phyloP scores from a whole-genome alignment of 148 eudicot species.

The Euryodendron excelsum region DNA sequence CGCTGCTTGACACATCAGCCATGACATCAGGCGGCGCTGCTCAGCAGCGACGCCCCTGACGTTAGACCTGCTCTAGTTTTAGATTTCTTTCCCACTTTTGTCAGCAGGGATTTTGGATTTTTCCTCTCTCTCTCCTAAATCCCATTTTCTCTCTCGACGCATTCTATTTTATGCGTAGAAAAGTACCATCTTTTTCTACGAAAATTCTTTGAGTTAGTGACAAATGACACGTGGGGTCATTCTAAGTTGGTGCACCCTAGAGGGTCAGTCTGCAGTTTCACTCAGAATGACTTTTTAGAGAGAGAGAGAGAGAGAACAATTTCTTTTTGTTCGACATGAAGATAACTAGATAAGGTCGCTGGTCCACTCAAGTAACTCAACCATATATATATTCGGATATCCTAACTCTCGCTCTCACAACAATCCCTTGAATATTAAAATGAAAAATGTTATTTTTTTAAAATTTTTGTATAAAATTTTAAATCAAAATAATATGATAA shows the following conservation, averaged over 20 bases:
- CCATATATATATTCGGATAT: neutral
- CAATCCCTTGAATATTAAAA: too few relatives aligned
- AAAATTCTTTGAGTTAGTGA: neutral
- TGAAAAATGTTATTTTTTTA: too few relatives aligned
- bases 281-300: neutral
- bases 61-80: too few relatives aligned
- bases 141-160: neutral
- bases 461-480: too few relatives aligned
- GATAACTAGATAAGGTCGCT: constrained; percentile 15
- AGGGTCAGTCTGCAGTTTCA: neutral
- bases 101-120: neutral
- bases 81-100: neutral
- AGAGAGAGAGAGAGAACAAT: neutral
- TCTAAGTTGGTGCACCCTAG: neutral
- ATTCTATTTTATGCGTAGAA: neutral
- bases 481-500: too few relatives aligned
- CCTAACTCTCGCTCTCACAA: too few relatives aligned
- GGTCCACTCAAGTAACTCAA: neutral
- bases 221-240: neutral
- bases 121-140: neutral
- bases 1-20: too few relatives aligned
- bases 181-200: neutral
- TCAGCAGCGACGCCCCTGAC: too few relatives aligned
- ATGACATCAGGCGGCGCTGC: too few relatives aligned
- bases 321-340: neutral